Percentiles rank a stretch among this genome's conserved stretches.
phyloP scores from a whole-genome alignment of 1,284 basidiomycete species.

The Malassezia yamatoensis region DNA sequence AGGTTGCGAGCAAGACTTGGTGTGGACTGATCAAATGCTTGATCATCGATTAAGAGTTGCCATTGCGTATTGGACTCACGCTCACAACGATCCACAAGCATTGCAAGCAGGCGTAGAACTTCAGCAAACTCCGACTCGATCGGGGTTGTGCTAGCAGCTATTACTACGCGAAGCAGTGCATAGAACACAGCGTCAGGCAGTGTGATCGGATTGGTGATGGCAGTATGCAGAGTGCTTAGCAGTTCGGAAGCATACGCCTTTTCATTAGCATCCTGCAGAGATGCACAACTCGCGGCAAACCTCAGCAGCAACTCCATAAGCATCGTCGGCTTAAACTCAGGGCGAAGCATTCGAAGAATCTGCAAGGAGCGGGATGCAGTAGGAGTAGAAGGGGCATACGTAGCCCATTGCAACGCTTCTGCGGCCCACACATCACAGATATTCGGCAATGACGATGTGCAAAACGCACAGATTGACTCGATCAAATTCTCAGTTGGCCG shows the following conservation, averaged over 20 bases:
- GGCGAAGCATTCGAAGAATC: constrained; percentile 73
- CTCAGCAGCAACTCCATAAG: constrained; percentile 71
- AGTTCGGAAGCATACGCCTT: constrained; percentile 76
- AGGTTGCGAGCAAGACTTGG: constrained; percentile 65
- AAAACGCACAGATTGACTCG: constrained; percentile 3
- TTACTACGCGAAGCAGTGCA: constrained; percentile 76
- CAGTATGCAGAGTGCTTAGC: constrained; percentile 63
- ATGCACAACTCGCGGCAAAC: constrained; percentile 66
- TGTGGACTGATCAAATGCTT: constrained; percentile 59
- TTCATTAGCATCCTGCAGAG: constrained; percentile 60
- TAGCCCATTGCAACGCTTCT: constrained; percentile 72
- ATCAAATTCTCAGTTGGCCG: neutral
- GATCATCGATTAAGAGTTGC: constrained; percentile 56
- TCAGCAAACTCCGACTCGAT: constrained; percentile 71
- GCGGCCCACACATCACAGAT: constrained; percentile 69
- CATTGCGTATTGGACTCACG: neutral
- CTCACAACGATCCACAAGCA: constrained; percentile 3
- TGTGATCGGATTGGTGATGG: constrained; percentile 57
- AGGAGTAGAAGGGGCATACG: constrained; percentile 71
- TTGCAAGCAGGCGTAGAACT: constrained; percentile 51
- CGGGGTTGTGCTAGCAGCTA: constrained; percentile 70
- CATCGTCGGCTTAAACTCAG: constrained; percentile 62
- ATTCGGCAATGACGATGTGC: constrained; percentile 16
- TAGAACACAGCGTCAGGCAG: constrained; percentile 59
- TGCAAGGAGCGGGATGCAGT: constrained; percentile 82